phyloP scores from a whole-genome alignment of 192 early-diverging fungal species.

The Cladochytrium replicatum region DNA sequence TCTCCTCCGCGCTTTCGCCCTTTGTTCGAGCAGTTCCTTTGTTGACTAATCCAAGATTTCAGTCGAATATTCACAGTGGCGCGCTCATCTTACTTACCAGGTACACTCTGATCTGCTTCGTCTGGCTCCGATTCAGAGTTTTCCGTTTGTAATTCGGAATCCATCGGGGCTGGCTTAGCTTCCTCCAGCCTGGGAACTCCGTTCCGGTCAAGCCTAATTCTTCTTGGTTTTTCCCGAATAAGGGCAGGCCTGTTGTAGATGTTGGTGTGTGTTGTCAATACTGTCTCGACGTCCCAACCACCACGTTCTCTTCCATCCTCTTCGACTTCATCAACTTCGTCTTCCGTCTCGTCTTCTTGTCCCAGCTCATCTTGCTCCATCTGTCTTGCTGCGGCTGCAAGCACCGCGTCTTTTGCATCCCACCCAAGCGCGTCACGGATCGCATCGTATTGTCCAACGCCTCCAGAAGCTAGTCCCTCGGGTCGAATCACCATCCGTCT shows the following conservation, averaged over 20 bases:
- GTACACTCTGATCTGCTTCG: constrained; percentile 11
- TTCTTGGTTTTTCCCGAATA: constrained; percentile 57
- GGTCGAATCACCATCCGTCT: constrained; percentile 19
- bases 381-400: constrained; percentile 13
- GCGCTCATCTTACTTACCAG: not conserved
- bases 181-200: constrained; percentile 27
- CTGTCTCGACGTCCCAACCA: constrained; percentile 86
- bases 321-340: constrained; percentile 39
- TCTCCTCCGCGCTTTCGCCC: constrained; percentile 85
- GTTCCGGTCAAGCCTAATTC: constrained; percentile 61
- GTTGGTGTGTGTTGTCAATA: constrained; percentile 85
- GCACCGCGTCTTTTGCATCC: constrained; percentile 16
- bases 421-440: constrained; percentile 30
- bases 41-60: constrained; percentile 36
- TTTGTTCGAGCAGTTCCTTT: constrained; percentile 62
- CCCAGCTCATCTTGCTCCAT: constrained; percentile 49
- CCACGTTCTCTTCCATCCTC: constrained; percentile 43
- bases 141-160: constrained; percentile 10
- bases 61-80: not conserved
- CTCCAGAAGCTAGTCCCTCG: constrained; percentile 6
- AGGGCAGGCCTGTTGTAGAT: constrained; percentile 84
- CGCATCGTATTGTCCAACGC: constrained; percentile 21
- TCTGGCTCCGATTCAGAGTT: constrained; percentile 23
- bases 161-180: not conserved
- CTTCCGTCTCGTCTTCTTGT: constrained; percentile 51